These are phyloP conservation scores for Annulohypoxylon bovei DNA, from an alignment of 495 filamentous ascomycete genomes.

Conservation along the genomic window DNA sequence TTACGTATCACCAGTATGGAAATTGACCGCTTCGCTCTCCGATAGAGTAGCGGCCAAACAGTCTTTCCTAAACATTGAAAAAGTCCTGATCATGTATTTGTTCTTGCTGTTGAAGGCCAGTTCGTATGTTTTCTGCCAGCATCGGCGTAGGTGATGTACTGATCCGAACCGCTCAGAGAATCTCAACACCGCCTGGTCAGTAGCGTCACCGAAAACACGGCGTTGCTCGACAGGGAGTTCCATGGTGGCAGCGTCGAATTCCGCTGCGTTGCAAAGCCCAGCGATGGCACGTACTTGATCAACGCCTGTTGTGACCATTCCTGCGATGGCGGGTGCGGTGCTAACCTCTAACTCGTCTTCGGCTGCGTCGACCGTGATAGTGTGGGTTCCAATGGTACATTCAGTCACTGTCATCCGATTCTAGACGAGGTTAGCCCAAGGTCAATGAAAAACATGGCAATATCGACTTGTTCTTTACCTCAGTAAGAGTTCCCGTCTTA, in stretches of 20 bases:
- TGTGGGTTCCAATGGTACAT: conserved; percentile 56
- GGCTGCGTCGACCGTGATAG: conserved; percentile 52
- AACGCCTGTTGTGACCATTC: conserved; percentile 50
- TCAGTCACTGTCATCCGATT: conserved; percentile 71
- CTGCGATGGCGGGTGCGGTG: conserved; percentile 40
- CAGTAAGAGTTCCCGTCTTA: conserved; percentile 75
- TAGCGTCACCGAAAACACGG: conserved; percentile 75
- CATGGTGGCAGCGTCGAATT: conserved; percentile 70
- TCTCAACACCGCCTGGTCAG: conserved; percentile 74
- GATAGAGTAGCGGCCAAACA: conserved; percentile 51
- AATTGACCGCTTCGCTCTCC: conserved; percentile 47
- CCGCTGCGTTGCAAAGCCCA: conserved; percentile 74
- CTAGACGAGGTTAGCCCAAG: conserved; percentile 39
- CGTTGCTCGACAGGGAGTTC: conserved; percentile 63
- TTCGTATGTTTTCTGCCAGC: conserved; percentile 69
- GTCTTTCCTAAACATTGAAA: conserved; percentile 50
- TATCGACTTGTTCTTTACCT: conserved; percentile 48
- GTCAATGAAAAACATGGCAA: neutral
- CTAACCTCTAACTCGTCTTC: conserved; percentile 51
- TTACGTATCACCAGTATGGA: conserved; percentile 55
- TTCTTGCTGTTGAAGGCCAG: conserved; percentile 82
- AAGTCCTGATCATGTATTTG: conserved; percentile 73
- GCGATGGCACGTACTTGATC: conserved; percentile 62
- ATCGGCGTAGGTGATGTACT: conserved; percentile 57
- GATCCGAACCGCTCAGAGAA: conserved; percentile 68